Conservation (phyloP, 345 rosid genomes). For the Linum lewisii region DNA sequence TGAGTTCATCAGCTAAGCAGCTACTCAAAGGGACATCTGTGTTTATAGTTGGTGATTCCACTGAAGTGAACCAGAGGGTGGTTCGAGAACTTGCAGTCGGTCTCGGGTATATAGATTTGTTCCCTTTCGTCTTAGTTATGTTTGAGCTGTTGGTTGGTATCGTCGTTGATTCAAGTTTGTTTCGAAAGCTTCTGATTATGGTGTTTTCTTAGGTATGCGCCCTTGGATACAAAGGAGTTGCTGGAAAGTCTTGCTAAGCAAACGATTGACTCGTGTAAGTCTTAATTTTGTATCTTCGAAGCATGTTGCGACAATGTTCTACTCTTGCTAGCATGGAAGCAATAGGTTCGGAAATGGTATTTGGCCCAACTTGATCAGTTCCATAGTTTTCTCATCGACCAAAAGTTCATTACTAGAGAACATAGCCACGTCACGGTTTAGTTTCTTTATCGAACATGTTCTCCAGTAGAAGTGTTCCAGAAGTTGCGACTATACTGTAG, state of each 20-base stretch:
- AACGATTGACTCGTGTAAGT: constrained; percentile 80
- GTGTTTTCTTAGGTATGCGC: constrained; percentile 53
- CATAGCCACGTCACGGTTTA: no score
- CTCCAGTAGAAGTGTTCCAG: no score
- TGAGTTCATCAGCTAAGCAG: constrained; percentile 63
- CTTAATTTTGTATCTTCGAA: constrained; percentile 5
- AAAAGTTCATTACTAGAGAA: no score
- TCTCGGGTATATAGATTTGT: constrained; percentile 47
- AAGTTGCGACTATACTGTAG: background rate
- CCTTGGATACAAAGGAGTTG: constrained; percentile 66
- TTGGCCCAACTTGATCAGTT: no score
- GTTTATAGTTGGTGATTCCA: constrained; percentile 61
- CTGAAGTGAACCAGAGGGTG: constrained; percentile 70
- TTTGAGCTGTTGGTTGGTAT: background rate
- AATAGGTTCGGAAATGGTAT: no score
- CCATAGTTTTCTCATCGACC: no score
- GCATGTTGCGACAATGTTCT: background rate
- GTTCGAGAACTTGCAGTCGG: constrained; percentile 74
- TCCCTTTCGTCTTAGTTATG: background rate
- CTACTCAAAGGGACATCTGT: constrained; percentile 77
- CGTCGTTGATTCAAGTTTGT: background rate
- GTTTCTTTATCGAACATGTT: no score
- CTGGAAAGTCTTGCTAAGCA: constrained; percentile 64
- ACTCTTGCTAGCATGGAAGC: no score
- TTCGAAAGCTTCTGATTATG: background rate